Evolutionary conservation across 2,329 filamentous ascomycete species (phyloP).

Genomic region (Dactylellina sp.): DNA sequence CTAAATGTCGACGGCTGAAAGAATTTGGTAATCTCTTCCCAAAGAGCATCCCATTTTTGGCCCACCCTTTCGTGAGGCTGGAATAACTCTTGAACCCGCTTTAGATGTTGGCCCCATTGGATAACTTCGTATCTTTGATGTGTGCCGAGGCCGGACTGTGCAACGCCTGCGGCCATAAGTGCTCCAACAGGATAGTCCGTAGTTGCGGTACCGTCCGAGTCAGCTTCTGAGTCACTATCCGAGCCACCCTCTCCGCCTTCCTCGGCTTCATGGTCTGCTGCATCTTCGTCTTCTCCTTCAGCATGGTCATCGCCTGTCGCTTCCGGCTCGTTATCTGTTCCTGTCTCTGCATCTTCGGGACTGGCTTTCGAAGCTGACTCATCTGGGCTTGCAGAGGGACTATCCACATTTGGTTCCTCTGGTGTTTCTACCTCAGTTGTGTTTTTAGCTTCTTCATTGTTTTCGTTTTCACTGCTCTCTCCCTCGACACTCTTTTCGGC

Average conservation of each 20-base stretch:
- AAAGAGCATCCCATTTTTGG: slow-evolving; percentile 44
- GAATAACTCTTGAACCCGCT: slow-evolving; percentile 35
- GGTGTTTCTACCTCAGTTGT: not conserved
- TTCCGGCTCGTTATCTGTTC: not conserved
- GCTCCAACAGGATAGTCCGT: not conserved
- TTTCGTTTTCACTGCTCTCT: not conserved
- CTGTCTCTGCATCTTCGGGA: not conserved
- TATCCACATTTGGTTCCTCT: not conserved
- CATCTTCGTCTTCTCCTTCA: not conserved
- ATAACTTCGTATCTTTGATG: slow-evolving; percentile 38
- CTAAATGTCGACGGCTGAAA: slow-evolving; percentile 33
- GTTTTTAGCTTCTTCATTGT: not conserved
- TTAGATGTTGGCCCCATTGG: slow-evolving; percentile 40
- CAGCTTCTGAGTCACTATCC: not conserved
- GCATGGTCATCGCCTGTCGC: not conserved
- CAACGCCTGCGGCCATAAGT: not conserved
- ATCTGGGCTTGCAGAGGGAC: not conserved
- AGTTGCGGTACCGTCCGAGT: not conserved
- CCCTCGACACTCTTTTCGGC: not conserved
- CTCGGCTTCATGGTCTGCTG: not conserved
- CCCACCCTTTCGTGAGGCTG: slow-evolving; percentile 31
- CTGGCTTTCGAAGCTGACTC: not conserved
- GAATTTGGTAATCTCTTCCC: slow-evolving; percentile 36
- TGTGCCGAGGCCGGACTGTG: not conserved
- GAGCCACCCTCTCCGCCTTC: not conserved